Conservation (phyloP, 139 green algal species). For the Eudorina sp. region DNA sequence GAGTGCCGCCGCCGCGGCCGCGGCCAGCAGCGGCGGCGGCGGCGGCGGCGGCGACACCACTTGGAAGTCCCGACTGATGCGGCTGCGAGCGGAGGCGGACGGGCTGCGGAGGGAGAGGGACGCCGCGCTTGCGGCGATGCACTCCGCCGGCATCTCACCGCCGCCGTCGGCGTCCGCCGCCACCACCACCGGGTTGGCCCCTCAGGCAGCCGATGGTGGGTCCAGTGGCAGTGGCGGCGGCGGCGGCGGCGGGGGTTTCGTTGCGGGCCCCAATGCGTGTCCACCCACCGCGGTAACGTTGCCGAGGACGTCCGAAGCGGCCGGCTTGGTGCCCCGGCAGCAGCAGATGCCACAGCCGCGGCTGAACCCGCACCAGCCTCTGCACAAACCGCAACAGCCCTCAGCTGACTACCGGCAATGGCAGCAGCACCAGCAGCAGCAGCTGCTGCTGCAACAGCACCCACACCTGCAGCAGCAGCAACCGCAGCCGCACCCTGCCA, state of each 20-base stretch:
- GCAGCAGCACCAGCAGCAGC: not conserved
- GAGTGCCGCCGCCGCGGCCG: constrained; percentile 7
- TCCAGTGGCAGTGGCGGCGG: too few relatives aligned
- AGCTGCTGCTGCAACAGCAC: not conserved
- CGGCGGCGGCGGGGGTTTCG: too few relatives aligned
- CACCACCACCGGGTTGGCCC: not conserved
- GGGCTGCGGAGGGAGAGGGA: constrained; percentile 10
- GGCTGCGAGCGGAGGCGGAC: constrained; percentile 14
- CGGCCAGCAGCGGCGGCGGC: not conserved
- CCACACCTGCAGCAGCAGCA: not conserved
- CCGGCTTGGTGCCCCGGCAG: too few relatives aligned
- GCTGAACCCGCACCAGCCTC: not conserved
- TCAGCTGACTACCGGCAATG: not conserved
- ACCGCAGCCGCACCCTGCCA: not conserved
- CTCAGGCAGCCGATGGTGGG: not conserved
- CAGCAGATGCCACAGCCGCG: not conserved
- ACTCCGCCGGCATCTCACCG: not conserved
- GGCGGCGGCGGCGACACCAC: not conserved
- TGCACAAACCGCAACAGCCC: not conserved
- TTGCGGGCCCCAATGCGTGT: too few relatives aligned
- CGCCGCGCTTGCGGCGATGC: not conserved
- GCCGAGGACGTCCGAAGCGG: too few relatives aligned
- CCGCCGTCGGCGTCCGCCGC: not conserved
- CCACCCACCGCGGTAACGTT: too few relatives aligned
- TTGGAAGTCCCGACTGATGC: constrained; percentile 29